A percentile compares a stretch with the other conserved stretches of the same genome.
Conservation (phyloP, 2,329 filamentous ascomycete genomes). For the Microdochium nivale region DNA sequence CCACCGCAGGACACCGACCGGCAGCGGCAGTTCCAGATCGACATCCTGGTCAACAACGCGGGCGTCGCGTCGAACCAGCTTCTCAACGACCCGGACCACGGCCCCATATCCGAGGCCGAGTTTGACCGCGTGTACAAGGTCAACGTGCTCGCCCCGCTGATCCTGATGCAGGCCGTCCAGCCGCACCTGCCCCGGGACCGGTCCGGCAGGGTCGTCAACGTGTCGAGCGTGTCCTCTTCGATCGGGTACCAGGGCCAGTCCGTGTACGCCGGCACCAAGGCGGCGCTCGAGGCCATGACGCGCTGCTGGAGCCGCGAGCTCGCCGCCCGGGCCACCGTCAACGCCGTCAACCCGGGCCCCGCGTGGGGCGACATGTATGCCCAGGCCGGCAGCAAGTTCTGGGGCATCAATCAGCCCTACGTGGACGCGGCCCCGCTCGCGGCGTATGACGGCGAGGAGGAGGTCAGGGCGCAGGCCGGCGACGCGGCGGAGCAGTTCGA, state of each 20-base stretch:
- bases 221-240: conserved; percentile 16
- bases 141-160: conserved; percentile 38
- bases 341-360: conserved; percentile 17
- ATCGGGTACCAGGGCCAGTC: conserved; percentile 13
- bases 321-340: conserved; percentile 13
- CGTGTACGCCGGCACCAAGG: conserved; percentile 18
- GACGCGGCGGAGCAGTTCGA: conserved; percentile 2
- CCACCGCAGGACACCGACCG: too few relatives aligned
- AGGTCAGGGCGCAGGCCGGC: neutral
- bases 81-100: conserved; percentile 28
- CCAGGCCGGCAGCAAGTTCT: conserved; percentile 3
- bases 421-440: conserved; percentile 6
- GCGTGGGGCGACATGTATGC: conserved; percentile 8
- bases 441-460: neutral
- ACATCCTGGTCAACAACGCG: conserved; percentile 63
- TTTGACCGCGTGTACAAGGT: conserved; percentile 54
- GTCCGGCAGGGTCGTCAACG: conserved; percentile 16
- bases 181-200: conserved; percentile 13
- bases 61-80: conserved; percentile 44
- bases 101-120: conserved; percentile 36
- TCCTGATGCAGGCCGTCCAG: conserved; percentile 14
- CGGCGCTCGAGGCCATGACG: conserved; percentile 15
- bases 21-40: conserved; percentile 33
- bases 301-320: conserved; percentile 17
- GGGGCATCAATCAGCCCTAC: conserved; percentile 6